A percentile compares a stretch with the other conserved stretches of the same genome.
Conservation (phyloP, 371 early-diverging fungal species). For the Dinochytrium kinnereticum region DNA sequence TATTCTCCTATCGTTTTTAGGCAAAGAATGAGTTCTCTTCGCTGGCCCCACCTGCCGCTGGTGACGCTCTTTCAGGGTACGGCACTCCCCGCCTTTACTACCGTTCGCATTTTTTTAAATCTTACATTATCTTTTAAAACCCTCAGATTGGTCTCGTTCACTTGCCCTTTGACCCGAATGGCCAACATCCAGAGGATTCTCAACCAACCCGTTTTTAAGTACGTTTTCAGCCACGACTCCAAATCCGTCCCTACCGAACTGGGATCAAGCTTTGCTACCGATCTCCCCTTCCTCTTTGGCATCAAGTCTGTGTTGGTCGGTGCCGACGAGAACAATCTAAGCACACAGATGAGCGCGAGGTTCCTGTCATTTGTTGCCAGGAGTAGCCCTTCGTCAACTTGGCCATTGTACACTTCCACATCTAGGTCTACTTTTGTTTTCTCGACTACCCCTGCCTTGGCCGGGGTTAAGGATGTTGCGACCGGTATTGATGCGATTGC, state of each 20-base stretch:
- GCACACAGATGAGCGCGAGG: neutral
- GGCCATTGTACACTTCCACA: neutral
- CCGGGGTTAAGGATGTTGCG: neutral
- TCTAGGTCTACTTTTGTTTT: neutral
- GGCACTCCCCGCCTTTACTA: neutral
- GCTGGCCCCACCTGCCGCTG: neutral
- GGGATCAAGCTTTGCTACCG: neutral
- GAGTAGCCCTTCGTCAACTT: neutral
- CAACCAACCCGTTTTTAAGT: neutral
- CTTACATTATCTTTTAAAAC: neutral
- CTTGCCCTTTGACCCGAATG: neutral
- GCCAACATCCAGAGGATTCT: neutral
- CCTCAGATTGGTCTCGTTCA: conserved; percentile 1
- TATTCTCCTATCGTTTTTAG: neutral
- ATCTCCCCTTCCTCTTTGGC: neutral
- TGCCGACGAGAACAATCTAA: neutral
- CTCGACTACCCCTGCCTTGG: neutral
- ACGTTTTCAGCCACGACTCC: conserved; percentile 8
- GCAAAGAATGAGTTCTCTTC: neutral
- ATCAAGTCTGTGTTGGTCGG: neutral
- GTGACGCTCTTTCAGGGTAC: conserved; percentile 7
- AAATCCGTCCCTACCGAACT: neutral
- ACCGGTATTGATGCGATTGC: neutral
- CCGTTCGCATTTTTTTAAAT: neutral
- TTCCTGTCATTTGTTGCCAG: conserved; percentile 5